Evolutionary conservation across 2,329 filamentous ascomycete species (phyloP), one percentile per base, ranked within the genome.

Genomic region (Niveomyces coronatus): DNA sequence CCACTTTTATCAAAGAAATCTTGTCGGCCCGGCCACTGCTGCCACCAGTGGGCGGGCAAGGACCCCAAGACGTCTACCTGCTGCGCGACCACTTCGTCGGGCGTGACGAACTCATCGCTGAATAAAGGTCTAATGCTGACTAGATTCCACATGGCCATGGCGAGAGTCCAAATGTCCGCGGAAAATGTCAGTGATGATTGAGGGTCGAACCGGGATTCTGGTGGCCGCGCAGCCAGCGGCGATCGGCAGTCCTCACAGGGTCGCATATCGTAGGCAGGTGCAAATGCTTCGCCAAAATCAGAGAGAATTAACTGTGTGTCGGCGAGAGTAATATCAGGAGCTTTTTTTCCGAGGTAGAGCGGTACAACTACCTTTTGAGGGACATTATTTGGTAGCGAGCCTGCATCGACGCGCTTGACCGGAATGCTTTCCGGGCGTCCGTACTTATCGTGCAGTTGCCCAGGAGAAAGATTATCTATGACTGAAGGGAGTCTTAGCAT

Each of bases 241-340:
- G 37, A 44, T 15, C 44, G 42, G 31, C 46, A 49, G 30, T 46
- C 39, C 35, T 49, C 35, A 6, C 53, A 50, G 8, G 34, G 43
- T 19, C 52, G 51, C 31, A 26, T 3, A 1, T 52, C 45, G 16
- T 32, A 42, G 13, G 31, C 41, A 14, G 53, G 50, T 2, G 45
- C 22, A 41, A 57, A 59, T 5, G 54, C 45, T 33, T 57, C 53
- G 10, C 55, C 56, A 47, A 58, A 61, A 44, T 62, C 58, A 42
- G 44, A 47, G 1, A 62, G 53, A 35, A 60, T 39, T 0, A 54
- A 26, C 4, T 44, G 43, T 1, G 51, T 44, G 10, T 62, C 58
- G 1, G 44, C 42, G 16, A 57, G 19, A 8, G 44, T 42, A 31
- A 58, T 51, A 1, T 54, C 39, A 29, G 55, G 43, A 6, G 51